Evolutionary conservation across 345 rosid species (phyloP).

Genomic region (Gossypium herbaceum): DNA sequence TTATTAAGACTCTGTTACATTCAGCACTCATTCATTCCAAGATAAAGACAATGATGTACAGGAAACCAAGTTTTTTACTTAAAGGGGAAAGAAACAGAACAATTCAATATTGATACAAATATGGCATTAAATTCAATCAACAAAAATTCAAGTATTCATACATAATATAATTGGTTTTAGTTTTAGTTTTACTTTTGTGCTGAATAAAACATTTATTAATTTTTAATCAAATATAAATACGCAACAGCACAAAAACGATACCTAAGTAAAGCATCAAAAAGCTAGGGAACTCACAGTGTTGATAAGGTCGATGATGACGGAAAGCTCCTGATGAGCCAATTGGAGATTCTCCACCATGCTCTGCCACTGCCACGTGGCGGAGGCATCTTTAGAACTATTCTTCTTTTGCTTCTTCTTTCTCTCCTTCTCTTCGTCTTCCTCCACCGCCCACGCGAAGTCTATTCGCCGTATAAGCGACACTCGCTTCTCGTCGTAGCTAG

Average conservation of each 20-base stretch:
- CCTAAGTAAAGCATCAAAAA: not conserved
- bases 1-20: not conserved
- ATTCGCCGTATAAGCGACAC: slow-evolving; percentile 68
- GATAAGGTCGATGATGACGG: slow-evolving; percentile 82
- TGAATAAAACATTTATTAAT: not conserved
- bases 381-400: slow-evolving; percentile 56
- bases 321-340: slow-evolving; percentile 88
- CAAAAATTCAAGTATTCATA: not conserved
- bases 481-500: slow-evolving; percentile 74
- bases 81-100: not conserved
- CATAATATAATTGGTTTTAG: not conserved
- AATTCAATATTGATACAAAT: not conserved
- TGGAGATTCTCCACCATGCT: slow-evolving; percentile 89
- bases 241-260: not conserved
- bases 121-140: not conserved
- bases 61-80: not conserved
- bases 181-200: no score
- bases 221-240: not conserved
- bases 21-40: not conserved
- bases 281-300: slow-evolving; percentile 57
- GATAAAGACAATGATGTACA: not conserved
- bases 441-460: slow-evolving; percentile 92
- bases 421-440: slow-evolving; percentile 57
- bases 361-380: slow-evolving; percentile 71
- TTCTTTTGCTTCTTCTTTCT: slow-evolving; percentile 51